phyloP scores from a whole-genome alignment of 2,329 filamentous ascomycete genomes.

The Bipolaris victoriae region DNA sequence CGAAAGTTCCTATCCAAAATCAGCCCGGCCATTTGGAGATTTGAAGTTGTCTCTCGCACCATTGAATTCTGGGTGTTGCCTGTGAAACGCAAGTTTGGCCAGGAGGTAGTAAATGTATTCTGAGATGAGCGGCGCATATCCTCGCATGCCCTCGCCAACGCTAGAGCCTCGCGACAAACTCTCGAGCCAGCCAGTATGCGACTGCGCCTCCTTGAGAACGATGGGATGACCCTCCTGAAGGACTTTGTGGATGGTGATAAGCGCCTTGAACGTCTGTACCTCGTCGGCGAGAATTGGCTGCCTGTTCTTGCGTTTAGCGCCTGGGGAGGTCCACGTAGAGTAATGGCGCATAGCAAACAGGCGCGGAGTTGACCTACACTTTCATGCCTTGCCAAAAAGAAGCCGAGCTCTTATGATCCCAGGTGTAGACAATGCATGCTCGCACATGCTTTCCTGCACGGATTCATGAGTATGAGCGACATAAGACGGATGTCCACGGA shows the following conservation, averaged over 20 bases:
- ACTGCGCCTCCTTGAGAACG: constrained; percentile 85
- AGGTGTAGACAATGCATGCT: constrained; percentile 97
- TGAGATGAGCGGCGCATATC: constrained; percentile 87
- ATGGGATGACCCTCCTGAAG: constrained; percentile 94
- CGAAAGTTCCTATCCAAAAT: constrained; percentile 71
- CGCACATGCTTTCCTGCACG: constrained; percentile 85
- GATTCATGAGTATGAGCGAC: constrained; percentile 37
- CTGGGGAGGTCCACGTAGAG: background rate
- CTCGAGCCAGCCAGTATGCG: constrained; percentile 89
- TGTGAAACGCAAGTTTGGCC: constrained; percentile 94
- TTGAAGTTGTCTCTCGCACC: constrained; percentile 56
- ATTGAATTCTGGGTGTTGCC: constrained; percentile 97
- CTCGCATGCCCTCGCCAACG: constrained; percentile 79
- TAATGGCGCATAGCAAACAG: background rate
- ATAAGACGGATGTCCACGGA: constrained; percentile 13
- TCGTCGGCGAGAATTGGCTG: constrained; percentile 98
- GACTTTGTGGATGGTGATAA: constrained; percentile 97
- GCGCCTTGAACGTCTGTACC: constrained; percentile 97
- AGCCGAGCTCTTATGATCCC: constrained; percentile 95
- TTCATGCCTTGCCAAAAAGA: constrained; percentile 99
- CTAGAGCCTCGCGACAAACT: constrained; percentile 82
- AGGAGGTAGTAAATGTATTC: constrained; percentile 97
- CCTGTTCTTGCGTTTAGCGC: constrained; percentile 54
- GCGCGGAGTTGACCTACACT: constrained; percentile 67
- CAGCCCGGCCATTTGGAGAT: constrained; percentile 15